A percentile compares a stretch with the other conserved stretches of the same genome.
Conservation (phyloP, 1,139 yeast species). For the Debaryomyces sp. region DNA sequence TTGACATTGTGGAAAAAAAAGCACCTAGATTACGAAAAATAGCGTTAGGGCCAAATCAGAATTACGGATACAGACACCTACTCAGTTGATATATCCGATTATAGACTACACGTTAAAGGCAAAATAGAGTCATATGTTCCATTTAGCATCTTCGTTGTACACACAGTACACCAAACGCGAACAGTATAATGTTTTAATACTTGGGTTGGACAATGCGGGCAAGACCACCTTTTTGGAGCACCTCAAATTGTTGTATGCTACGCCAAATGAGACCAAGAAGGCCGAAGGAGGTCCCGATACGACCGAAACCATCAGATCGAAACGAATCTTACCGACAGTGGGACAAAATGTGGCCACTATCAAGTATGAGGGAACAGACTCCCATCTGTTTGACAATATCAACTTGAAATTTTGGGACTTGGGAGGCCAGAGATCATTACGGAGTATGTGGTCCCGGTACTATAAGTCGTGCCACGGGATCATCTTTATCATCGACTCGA, state of each 20-base stretch:
- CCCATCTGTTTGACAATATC: constrained; percentile 48
- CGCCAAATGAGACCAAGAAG: constrained; percentile 26
- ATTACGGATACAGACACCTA: neutral
- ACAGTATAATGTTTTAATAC: constrained; percentile 63
- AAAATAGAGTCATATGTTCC: constrained; percentile 36
- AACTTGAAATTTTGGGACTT: constrained; percentile 90
- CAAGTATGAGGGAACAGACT: constrained; percentile 34
- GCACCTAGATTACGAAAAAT: neutral
- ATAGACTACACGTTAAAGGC: neutral
- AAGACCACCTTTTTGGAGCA: constrained; percentile 67
- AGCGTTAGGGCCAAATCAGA: neutral
- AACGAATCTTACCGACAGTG: constrained; percentile 49
- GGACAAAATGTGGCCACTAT: constrained; percentile 66
- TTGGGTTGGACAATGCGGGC: constrained; percentile 96
- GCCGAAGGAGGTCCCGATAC: constrained; percentile 19
- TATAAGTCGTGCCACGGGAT: constrained; percentile 87
- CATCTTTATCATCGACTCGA: constrained; percentile 88
- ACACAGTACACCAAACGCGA: constrained; percentile 52
- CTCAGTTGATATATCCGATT: neutral
- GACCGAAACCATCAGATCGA: constrained; percentile 36
- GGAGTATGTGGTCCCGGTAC: constrained; percentile 87
- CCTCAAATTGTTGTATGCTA: constrained; percentile 41
- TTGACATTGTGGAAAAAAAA: neutral
- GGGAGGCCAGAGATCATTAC: constrained; percentile 86
- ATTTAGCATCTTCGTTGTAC: constrained; percentile 48